Evolutionary conservation across 352 stramenopile genomes (phyloP).

Genomic region (Globisporangium abappressorium): DNA sequence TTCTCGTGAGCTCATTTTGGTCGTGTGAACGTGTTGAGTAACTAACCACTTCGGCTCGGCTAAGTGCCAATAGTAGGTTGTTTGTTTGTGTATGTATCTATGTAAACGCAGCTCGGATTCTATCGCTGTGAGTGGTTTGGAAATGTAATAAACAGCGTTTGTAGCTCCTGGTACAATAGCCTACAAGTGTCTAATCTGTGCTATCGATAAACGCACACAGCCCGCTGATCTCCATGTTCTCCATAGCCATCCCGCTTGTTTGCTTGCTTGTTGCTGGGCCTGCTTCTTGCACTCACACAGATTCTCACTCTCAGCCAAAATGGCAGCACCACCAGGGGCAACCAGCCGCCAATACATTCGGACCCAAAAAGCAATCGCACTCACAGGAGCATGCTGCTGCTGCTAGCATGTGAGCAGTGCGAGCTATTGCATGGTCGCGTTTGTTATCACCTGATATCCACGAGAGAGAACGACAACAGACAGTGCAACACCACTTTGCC

Average conservation of each 20-base stretch:
- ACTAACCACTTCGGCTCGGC: not conserved
- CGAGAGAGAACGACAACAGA: not conserved
- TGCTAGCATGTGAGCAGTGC: not conserved
- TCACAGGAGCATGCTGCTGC: not conserved
- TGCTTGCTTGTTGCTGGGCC: not conserved
- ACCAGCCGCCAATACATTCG: not conserved
- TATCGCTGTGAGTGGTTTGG: slow-evolving; percentile 2
- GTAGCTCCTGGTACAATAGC: not conserved
- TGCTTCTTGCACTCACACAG: not conserved
- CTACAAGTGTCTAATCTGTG: not conserved
- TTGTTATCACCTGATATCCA: not conserved
- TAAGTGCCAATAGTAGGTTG: not conserved
- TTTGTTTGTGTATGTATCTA: slow-evolving; percentile 7
- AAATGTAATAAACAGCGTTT: slow-evolving; percentile 4
- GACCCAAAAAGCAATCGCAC: not conserved
- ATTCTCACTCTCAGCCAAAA: not conserved
- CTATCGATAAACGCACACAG: not conserved
- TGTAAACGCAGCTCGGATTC: slow-evolving; percentile 3
- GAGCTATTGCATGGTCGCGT: not conserved
- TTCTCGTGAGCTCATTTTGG: not conserved
- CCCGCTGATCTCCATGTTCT: not conserved
- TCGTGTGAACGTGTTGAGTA: not conserved
- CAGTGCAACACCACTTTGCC: not conserved
- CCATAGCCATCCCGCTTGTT: not conserved
- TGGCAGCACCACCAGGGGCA: not conserved